These are phyloP conservation scores for Atkinsonella hypoxylon DNA, from an alignment of 2,329 filamentous ascomycete species.

Conservation along the genomic window DNA sequence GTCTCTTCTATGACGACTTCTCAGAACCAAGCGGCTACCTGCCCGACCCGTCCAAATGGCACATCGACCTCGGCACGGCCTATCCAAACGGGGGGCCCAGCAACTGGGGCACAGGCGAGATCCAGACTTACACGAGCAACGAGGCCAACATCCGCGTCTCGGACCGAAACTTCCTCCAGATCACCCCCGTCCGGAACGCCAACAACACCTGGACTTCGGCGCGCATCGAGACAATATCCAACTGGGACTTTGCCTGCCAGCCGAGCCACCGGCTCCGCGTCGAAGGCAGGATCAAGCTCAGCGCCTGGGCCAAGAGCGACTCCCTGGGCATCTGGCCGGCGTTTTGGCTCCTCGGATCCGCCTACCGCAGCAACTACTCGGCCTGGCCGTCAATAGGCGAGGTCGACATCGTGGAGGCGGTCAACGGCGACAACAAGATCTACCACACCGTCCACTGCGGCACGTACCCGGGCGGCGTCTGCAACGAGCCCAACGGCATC, in stretches of 20 bases:
- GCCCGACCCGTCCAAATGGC: conserved; percentile 30
- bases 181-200: conserved; percentile 19
- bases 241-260: conserved; percentile 22
- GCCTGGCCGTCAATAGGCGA: conserved; percentile 32
- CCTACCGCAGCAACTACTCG: conserved; percentile 24
- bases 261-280: conserved; percentile 24
- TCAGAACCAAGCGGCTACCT: conserved; percentile 8
- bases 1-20: conserved; percentile 20
- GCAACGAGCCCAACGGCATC: conserved; percentile 28
- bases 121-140: conserved; percentile 31
- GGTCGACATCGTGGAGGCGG: conserved; percentile 32
- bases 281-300: conserved; percentile 26
- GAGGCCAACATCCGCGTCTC: conserved; percentile 29
- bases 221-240: conserved; percentile 27
- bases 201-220: conserved; percentile 29
- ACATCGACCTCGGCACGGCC: conserved; percentile 28
- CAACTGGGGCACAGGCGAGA: conserved; percentile 38
- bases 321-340: conserved; percentile 34
- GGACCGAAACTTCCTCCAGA: conserved; percentile 22
- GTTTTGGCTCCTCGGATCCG: conserved; percentile 32
- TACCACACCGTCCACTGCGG: conserved; percentile 32
- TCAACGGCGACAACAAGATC: conserved; percentile 24
- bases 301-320: conserved; percentile 12
- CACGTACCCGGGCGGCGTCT: conserved; percentile 24
- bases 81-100: conserved; percentile 31